These are phyloP conservation scores for Wallacemonas rigidus DNA, from an alignment of 208 protist species.

Conservation along the genomic window DNA sequence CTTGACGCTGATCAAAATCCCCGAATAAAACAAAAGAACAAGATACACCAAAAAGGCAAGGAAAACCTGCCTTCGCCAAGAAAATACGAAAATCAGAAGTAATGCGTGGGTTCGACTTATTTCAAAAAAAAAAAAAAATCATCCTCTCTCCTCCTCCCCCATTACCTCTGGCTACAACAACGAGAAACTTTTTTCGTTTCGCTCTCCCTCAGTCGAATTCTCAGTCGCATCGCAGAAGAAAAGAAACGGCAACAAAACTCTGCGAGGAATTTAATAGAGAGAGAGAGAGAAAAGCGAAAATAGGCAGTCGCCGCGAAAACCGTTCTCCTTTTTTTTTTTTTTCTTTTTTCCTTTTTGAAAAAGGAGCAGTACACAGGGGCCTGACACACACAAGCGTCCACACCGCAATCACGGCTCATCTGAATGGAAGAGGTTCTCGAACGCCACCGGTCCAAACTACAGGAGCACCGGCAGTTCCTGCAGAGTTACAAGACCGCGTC, in stretches of 20 bases:
- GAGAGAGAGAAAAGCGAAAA: too few relatives aligned
- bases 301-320: too few relatives aligned
- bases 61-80: too few relatives aligned
- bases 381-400: background rate
- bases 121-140: conserved; percentile 16
- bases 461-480: conserved; percentile 38
- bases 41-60: too few relatives aligned
- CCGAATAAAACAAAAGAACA: too few relatives aligned
- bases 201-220: background rate
- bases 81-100: too few relatives aligned
- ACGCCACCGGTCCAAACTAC: conserved; percentile 24
- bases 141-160: background rate
- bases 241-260: background rate
- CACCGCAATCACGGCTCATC: background rate
- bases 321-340: background rate
- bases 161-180: background rate
- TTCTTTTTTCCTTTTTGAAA: background rate
- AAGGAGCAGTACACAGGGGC: background rate
- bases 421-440: conserved; percentile 30
- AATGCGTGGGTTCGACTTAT: background rate
- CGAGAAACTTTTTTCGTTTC: conserved; percentile 7
- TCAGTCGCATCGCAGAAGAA: background rate
- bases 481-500: conserved; percentile 15
- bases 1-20: too few relatives aligned
- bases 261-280: too few relatives aligned